These are phyloP conservation scores for Boletellus sp. DNA, from an alignment of 1,284 basidiomycete species.

Conservation along the genomic window DNA sequence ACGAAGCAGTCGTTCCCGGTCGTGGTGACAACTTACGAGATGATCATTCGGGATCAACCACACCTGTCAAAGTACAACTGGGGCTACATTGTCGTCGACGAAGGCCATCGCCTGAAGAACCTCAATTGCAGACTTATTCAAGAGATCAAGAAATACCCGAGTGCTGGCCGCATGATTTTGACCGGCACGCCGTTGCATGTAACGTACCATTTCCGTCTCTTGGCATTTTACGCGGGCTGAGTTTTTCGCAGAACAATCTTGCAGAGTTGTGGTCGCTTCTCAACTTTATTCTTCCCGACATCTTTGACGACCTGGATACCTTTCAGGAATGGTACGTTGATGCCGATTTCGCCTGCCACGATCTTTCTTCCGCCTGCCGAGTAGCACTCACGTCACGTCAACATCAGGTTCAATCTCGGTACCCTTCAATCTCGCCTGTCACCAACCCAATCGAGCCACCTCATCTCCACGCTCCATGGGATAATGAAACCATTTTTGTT, in stretches of 20 bases:
- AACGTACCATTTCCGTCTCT: constrained; percentile 27
- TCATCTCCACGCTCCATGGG: constrained; percentile 82
- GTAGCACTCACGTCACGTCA: constrained; percentile 6
- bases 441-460: constrained; percentile 55
- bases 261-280: constrained; percentile 92
- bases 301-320: constrained; percentile 86
- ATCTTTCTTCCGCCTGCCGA: not conserved
- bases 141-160: constrained; percentile 86
- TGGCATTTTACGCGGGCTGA: constrained; percentile 1
- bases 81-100: constrained; percentile 95
- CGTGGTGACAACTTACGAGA: constrained; percentile 91
- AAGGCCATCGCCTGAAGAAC: constrained; percentile 94
- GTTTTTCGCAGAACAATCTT: constrained; percentile 75
- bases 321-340: constrained; percentile 83
- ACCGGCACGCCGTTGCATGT: constrained; percentile 94
- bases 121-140: constrained; percentile 86
- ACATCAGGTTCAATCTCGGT: constrained; percentile 74
- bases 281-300: constrained; percentile 90
- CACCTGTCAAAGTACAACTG: constrained; percentile 70
- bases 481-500: constrained; percentile 96
- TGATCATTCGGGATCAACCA: constrained; percentile 80
- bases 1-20: constrained; percentile 60
- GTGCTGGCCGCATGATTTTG: constrained; percentile 86
- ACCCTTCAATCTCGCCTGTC: constrained; percentile 56
- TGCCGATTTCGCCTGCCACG: not conserved